These are phyloP conservation scores for Magnaporthiopsis incrustans DNA, from an alignment of 2,329 filamentous ascomycete species.

Conservation along the genomic window DNA sequence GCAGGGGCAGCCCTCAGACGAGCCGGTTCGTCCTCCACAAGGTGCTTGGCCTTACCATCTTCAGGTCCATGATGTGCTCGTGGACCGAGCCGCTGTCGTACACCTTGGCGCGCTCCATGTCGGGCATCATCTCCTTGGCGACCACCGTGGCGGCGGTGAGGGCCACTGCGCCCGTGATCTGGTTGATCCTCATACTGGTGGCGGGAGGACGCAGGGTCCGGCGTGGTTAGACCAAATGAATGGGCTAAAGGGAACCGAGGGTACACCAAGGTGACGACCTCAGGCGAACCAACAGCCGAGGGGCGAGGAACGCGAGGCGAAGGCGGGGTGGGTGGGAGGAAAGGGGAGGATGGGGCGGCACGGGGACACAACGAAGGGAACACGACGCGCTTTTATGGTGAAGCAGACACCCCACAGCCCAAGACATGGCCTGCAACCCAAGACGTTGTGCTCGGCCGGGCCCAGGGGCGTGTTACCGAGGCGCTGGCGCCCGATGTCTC, in stretches of 20 bases:
- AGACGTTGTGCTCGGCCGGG: not conserved
- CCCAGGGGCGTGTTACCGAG: not conserved
- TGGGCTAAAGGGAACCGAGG: not conserved
- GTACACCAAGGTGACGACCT: not conserved
- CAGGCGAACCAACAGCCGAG: not conserved
- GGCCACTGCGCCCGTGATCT: slow-evolving; percentile 1
- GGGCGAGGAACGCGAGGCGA: not conserved
- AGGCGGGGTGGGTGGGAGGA: not conserved
- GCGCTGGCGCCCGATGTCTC: not conserved
- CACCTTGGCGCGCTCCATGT: slow-evolving; percentile 1
- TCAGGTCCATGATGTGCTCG: slow-evolving; percentile 2
- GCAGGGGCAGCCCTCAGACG: not conserved
- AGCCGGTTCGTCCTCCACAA: too few species aligned
- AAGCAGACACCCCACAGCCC: not conserved
- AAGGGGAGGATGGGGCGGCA: not conserved
- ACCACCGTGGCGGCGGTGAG: not conserved
- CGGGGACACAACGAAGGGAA: not conserved
- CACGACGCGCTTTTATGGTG: not conserved
- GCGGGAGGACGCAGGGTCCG: not conserved
- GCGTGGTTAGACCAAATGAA: not conserved
- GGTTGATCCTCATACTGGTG: not conserved
- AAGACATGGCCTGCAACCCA: not conserved
- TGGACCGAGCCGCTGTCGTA: slow-evolving; percentile 7
- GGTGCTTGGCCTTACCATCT: slow-evolving; percentile 1
- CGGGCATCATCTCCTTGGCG: slow-evolving; percentile 8